Evolutionary conservation across 805 yeast species (phyloP).

Genomic region (Priceomyces castillae): DNA sequence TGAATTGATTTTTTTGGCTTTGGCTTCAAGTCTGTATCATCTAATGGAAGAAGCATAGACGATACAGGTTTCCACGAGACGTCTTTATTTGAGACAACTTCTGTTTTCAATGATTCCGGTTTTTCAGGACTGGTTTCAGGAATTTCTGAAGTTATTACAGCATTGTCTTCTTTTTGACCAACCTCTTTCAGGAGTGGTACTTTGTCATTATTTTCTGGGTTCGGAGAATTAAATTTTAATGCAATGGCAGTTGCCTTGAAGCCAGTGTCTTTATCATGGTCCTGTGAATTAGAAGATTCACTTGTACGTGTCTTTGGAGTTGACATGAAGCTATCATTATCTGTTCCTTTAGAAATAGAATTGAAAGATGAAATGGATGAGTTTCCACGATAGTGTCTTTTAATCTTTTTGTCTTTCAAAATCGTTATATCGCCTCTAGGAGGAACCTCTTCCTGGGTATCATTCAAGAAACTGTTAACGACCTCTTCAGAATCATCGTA

Average conservation of each 20-base stretch:
- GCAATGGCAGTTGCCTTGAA: too few relatives aligned
- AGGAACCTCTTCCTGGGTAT: conserved; percentile 20
- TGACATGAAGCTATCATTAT: neutral
- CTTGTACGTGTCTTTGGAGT: neutral
- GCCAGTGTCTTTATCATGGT: neutral
- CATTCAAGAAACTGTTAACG: conserved; percentile 17
- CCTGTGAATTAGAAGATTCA: neutral
- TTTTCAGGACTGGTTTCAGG: too few relatives aligned
- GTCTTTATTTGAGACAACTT: too few relatives aligned
- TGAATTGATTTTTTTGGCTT: neutral
- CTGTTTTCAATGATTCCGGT: too few relatives aligned
- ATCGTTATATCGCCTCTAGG: conserved; percentile 23
- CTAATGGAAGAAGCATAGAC: neutral
- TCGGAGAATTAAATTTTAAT: too few relatives aligned
- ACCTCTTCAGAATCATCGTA: conserved; percentile 11
- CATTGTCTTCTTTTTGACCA: too few relatives aligned
- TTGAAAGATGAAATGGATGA: conserved; percentile 19
- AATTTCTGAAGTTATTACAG: too few relatives aligned
- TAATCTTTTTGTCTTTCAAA: conserved; percentile 11
- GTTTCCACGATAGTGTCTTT: conserved; percentile 16
- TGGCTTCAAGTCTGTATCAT: neutral
- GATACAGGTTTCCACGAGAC: neutral
- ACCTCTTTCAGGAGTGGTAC: too few relatives aligned
- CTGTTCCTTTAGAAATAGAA: conserved; percentile 5
- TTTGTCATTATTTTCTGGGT: too few relatives aligned